Conservation (phyloP, 345 rosid species). For the Citrus unshiu region DNA sequence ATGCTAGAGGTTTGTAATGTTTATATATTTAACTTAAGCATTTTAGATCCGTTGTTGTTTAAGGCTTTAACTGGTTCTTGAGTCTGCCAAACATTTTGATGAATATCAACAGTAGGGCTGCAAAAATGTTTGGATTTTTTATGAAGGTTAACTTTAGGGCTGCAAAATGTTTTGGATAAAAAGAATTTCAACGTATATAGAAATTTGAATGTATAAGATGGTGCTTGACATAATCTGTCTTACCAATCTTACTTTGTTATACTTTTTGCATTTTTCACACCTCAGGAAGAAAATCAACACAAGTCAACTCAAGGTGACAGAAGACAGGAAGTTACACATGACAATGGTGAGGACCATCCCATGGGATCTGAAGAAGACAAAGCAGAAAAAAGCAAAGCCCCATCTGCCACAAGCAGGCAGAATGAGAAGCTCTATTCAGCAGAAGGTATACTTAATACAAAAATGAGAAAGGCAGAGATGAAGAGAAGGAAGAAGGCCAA, state of each 20-base stretch:
- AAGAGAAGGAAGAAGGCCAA: constrained; percentile 66
- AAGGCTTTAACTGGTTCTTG: neutral
- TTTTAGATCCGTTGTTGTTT: neutral
- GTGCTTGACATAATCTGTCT: neutral
- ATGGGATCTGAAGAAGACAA: constrained; percentile 39
- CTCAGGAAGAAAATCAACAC: constrained; percentile 40
- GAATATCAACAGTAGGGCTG: neutral
- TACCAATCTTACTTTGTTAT: neutral
- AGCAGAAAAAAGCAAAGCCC: constrained; percentile 29
- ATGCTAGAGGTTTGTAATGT: constrained; percentile 67
- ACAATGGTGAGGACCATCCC: constrained; percentile 37
- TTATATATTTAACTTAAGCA: neutral
- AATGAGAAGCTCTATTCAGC: constrained; percentile 65
- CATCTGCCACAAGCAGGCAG: constrained; percentile 45
- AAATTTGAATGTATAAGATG: neutral
- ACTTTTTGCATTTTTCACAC: neutral
- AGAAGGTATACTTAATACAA: constrained; percentile 74
- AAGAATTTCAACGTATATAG: no score
- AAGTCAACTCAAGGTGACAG: constrained; percentile 20
- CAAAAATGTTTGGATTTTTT: neutral
- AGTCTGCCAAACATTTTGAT: neutral
- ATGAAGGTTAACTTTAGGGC: neutral
- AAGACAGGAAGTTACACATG: constrained; percentile 17
- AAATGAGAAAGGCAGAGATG: constrained; percentile 68
- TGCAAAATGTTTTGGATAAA: neutral